Evolutionary conservation across 768 basidiomycete species (phyloP), one percentile per base, ranked within the genome.

Genomic region (Tulasnella sp.): DNA sequence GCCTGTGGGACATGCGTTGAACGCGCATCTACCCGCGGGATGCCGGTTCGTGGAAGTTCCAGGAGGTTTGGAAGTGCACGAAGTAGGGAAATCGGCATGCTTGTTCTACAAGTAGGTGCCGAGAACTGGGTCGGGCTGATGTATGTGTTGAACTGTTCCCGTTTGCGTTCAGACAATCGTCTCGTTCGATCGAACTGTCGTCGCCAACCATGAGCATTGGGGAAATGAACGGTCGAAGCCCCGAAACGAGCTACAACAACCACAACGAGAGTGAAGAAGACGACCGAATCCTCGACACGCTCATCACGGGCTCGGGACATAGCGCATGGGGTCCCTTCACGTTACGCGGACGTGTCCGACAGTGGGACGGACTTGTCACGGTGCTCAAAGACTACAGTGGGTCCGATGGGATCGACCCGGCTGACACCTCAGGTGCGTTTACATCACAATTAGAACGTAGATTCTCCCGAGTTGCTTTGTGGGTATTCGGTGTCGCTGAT

Each of bases 271-370:
- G 32, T 11, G 75, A 69, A 44, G 77, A 79, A 17, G 76, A 77
- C 9, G 70, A 74, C 29, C 72, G 74, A 35, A 81, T 87, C 26
- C 76, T 80, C 71, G 92, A 94, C 77, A 82, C 92, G 40, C 84
- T 94, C 66, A 80, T 94, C 36, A 83, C 86, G 14, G 92, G 92
- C 77, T 90, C 93, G 83, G 91, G 93, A 5, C 94, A 95, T 80
- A 95, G 93, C 8, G 88, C 92, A 16, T 95, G 93, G 93, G 93
- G 94, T 29, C 88, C 91, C 75, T 95, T 94, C 80, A 88, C 84
- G 72, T 79, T 95, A 32, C 81, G 89, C 3, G 93, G 94, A 41
- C 86, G 93, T 19, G 85, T 95, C n/a, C 83, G 94, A 71, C 86
- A 89, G 17, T 87, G 85, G 76, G 93, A 95, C 78, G 93, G 93